Percentiles rank a stretch among this genome's conserved stretches.
phyloP scores from a whole-genome alignment of 352 stramenopile species.

The Peronospora farinosa region DNA sequence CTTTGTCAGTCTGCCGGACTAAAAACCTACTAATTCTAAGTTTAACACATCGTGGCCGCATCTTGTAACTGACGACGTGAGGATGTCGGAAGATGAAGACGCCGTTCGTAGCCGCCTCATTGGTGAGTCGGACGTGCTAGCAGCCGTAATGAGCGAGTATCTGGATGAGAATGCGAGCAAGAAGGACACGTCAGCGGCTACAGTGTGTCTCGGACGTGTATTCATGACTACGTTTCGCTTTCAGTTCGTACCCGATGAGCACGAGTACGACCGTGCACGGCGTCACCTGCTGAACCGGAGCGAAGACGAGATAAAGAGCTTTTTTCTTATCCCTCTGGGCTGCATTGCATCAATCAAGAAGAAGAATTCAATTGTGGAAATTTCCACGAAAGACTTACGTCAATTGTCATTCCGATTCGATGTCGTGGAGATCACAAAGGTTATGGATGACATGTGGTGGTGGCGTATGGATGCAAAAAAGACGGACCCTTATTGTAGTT shows the following conservation, averaged over 20 bases:
- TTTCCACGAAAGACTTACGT: conserved; percentile 74
- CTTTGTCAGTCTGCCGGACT: not conserved
- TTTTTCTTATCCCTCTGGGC: conserved; percentile 68
- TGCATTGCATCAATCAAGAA: conserved; percentile 74
- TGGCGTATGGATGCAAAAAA: not conserved
- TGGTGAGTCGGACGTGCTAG: conserved; percentile 70
- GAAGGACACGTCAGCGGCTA: conserved; percentile 55
- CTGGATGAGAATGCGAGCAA: conserved; percentile 51
- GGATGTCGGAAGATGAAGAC: conserved; percentile 29
- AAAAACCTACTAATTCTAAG: not conserved
- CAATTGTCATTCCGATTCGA: conserved; percentile 75
- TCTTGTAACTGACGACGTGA: conserved; percentile 9
- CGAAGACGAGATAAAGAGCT: conserved; percentile 65
- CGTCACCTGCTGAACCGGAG: conserved; percentile 48
- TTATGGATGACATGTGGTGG: conserved; percentile 6
- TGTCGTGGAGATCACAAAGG: conserved; percentile 59
- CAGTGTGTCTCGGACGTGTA: conserved; percentile 58
- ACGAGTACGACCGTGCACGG: conserved; percentile 46
- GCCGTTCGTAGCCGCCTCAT: conserved; percentile 37
- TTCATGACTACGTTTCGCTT: conserved; percentile 85
- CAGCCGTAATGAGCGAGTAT: conserved; percentile 68
- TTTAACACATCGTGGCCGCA: conserved; percentile 1
- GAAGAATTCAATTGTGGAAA: conserved; percentile 71
- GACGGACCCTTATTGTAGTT: conserved; percentile 2
- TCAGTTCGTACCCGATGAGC: conserved; percentile 65